Conservation (phyloP, 768 basidiomycete genomes). For the Podaxis sp. region DNA sequence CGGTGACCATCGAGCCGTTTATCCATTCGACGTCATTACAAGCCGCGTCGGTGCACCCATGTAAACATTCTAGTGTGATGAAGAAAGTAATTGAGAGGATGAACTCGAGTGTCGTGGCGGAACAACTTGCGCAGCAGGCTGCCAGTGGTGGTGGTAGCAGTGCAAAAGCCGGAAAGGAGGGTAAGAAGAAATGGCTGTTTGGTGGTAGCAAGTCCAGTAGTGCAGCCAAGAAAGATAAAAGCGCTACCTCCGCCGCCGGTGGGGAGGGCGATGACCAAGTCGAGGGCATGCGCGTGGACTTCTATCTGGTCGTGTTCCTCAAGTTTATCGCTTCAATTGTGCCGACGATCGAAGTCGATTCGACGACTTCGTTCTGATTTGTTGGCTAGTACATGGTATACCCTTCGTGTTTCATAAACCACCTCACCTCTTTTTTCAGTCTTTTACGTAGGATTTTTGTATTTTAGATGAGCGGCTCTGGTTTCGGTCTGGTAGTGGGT, state of each 20-base stretch:
- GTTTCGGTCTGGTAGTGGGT: neutral
- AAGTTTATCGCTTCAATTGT: slow-evolving; percentile 99
- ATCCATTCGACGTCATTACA: slow-evolving; percentile 87
- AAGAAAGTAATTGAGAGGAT: slow-evolving; percentile 99
- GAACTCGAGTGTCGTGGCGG: slow-evolving; percentile 85
- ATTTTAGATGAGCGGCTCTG: neutral
- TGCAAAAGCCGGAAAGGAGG: slow-evolving; percentile 38
- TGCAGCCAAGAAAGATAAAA: slow-evolving; percentile 12
- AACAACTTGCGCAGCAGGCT: slow-evolving; percentile 65
- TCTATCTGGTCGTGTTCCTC: slow-evolving; percentile 97
- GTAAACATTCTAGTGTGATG: slow-evolving; percentile 99
- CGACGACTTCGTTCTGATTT: slow-evolving; percentile 69
- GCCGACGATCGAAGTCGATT: slow-evolving; percentile 98
- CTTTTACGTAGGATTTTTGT: neutral
- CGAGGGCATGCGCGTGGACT: slow-evolving; percentile 95
- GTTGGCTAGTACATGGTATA: slow-evolving; percentile 6
- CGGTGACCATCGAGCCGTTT: slow-evolving; percentile 97
- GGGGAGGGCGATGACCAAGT: slow-evolving; percentile 64
- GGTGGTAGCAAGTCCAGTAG: slow-evolving; percentile 6
- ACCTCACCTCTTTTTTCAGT: neutral
- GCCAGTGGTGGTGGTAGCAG: slow-evolving; percentile 34
- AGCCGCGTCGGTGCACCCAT: slow-evolving; percentile 94
- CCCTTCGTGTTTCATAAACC: neutral
- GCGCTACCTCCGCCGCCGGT: slow-evolving; percentile 16
- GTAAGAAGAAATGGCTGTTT: slow-evolving; percentile 88